Percentiles rank a stretch among this genome's conserved stretches.
Conservation (phyloP, 441 rosid species). For the Pelargonium australe region DNA sequence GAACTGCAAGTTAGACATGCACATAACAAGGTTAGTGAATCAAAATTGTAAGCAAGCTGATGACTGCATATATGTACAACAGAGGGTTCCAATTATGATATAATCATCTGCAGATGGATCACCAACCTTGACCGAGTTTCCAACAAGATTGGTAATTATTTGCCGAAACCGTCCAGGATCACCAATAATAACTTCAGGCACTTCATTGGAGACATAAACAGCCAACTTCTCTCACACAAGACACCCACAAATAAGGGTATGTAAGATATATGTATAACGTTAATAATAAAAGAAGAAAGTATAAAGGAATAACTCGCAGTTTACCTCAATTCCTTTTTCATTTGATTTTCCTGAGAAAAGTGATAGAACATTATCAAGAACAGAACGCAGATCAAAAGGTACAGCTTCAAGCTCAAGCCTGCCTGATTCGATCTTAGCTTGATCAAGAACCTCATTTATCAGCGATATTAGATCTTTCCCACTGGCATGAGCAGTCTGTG, state of each 20-base stretch:
- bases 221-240: slow-evolving; percentile 57
- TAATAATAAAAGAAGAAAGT: not conserved
- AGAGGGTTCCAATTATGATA: not conserved
- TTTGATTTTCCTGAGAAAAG: slow-evolving; percentile 59
- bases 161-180: slow-evolving; percentile 84
- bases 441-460: slow-evolving; percentile 91
- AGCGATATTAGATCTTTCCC: slow-evolving; percentile 78
- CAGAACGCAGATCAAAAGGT: slow-evolving; percentile 65
- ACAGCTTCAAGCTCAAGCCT: slow-evolving; percentile 84
- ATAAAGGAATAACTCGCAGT: slow-evolving; percentile 8
- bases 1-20: slow-evolving; percentile 47
- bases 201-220: slow-evolving; percentile 68
- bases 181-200: slow-evolving; percentile 75
- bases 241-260: slow-evolving; percentile 19
- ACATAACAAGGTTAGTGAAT: not conserved
- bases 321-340: slow-evolving; percentile 82
- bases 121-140: slow-evolving; percentile 85
- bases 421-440: slow-evolving; percentile 96
- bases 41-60: not conserved
- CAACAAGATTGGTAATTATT: slow-evolving; percentile 86
- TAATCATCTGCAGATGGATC: not conserved
- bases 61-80: not conserved
- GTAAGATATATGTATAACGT: not conserved
- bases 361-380: slow-evolving; percentile 71
- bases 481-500: slow-evolving; percentile 79